These are phyloP conservation scores for Coemansia umbellata DNA, from an alignment of 192 early-diverging fungal genomes.

Conservation along the genomic window DNA sequence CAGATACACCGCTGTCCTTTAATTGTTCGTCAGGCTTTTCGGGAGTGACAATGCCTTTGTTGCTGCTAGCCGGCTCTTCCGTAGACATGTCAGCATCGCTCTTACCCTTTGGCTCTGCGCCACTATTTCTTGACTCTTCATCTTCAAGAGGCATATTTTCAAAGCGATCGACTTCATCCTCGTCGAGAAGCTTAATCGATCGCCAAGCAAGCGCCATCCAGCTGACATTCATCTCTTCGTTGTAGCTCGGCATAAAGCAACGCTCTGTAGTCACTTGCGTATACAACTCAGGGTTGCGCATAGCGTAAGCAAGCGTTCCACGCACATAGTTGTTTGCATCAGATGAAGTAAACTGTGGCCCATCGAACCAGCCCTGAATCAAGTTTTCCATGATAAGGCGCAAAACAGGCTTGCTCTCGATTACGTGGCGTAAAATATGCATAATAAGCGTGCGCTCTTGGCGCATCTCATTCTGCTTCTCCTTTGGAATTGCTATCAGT, in stretches of 20 bases:
- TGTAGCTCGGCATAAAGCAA: slow-evolving; percentile 64
- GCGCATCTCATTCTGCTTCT: slow-evolving; percentile 63
- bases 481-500: slow-evolving; percentile 59
- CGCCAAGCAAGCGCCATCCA: slow-evolving; percentile 57
- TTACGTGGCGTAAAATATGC: slow-evolving; percentile 85
- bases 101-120: slow-evolving; percentile 2
- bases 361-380: slow-evolving; percentile 69
- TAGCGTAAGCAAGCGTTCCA: slow-evolving; percentile 49
- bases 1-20: background rate
- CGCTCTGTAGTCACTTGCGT: slow-evolving; percentile 58
- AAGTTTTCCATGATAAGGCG: slow-evolving; percentile 68
- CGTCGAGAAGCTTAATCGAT: slow-evolving; percentile 42
- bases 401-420: slow-evolving; percentile 69
- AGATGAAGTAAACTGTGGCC: slow-evolving; percentile 59
- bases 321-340: slow-evolving; percentile 72
- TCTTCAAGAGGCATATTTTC: slow-evolving; percentile 18
- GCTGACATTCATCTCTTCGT: slow-evolving; percentile 56
- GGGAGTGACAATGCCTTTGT: background rate
- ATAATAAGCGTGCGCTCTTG: slow-evolving; percentile 75
- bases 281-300: slow-evolving; percentile 70
- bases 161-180: slow-evolving; percentile 36
- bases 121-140: background rate
- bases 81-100: background rate
- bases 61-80: background rate
- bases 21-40: slow-evolving; percentile 7